Evolutionary conservation across 192 early-diverging fungal species (phyloP).

Genomic region (Oehlia diaphana): DNA sequence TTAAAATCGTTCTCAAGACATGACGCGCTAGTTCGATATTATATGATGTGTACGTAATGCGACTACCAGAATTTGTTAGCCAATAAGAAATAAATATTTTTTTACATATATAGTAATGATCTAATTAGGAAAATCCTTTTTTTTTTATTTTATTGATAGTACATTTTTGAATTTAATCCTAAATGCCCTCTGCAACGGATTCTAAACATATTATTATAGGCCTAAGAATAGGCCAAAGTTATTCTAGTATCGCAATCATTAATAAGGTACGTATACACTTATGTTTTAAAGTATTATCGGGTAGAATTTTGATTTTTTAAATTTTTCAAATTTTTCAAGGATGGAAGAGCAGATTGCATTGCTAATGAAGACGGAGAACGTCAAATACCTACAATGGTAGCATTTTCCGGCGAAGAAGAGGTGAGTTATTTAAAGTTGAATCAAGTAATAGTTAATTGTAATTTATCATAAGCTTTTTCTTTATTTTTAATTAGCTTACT

Average conservation of each 20-base stretch:
- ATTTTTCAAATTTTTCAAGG: constrained; percentile 39
- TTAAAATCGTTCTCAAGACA: too few species aligned
- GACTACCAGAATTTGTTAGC: too few species aligned
- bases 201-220: constrained; percentile 50
- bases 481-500: constrained; percentile 33
- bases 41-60: too few species aligned
- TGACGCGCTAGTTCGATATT: too few species aligned
- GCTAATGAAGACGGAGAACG: constrained; percentile 99
- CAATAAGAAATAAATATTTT: too few species aligned
- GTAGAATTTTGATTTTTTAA: neutral
- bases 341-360: constrained; percentile 79
- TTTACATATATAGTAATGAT: too few species aligned
- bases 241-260: constrained; percentile 78
- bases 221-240: constrained; percentile 76
- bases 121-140: neutral
- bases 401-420: constrained; percentile 90
- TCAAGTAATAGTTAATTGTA: neutral
- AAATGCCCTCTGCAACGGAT: neutral
- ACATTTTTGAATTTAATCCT: neutral
- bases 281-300: neutral
- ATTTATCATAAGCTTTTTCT: neutral
- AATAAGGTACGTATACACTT: constrained; percentile 58
- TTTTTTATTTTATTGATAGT: too few species aligned
- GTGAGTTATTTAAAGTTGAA: constrained; percentile 40
- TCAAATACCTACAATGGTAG: constrained; percentile 91